These are phyloP conservation scores for Kwoniella bestiolae DNA, from an alignment of 768 basidiomycete genomes.

Conservation along the genomic window DNA sequence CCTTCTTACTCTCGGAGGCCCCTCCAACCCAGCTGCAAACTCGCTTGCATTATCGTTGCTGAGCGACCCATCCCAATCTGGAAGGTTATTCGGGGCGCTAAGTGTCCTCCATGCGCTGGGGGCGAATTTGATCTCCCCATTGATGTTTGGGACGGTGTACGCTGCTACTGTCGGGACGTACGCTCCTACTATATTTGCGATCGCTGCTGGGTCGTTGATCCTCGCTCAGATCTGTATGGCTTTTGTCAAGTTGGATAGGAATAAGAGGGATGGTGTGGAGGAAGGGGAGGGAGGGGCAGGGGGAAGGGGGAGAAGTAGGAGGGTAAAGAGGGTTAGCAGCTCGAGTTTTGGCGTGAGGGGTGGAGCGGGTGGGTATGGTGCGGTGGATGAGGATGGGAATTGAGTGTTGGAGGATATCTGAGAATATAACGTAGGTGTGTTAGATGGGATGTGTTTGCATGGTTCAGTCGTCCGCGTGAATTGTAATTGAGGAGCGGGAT, in stretches of 20 bases:
- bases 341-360: not conserved
- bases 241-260: conserved; percentile 29
- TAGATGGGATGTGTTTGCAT: not conserved
- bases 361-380: not conserved
- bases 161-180: conserved; percentile 71
- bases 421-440: not conserved
- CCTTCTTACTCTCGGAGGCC: conserved; percentile 66
- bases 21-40: conserved; percentile 70
- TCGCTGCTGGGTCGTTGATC: conserved; percentile 59
- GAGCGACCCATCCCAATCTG: conserved; percentile 65
- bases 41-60: conserved; percentile 69
- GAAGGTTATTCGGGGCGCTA: conserved; percentile 77
- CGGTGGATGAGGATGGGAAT: not conserved
- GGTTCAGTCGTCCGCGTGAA: too few relatives aligned
- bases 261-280: conserved; percentile 16
- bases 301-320: conserved; percentile 43
- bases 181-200: conserved; percentile 72
- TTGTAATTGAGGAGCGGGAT: too few relatives aligned
- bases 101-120: conserved; percentile 73
- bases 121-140: conserved; percentile 70
- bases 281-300: not conserved
- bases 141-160: conserved; percentile 73
- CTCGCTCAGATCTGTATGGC: conserved; percentile 32
- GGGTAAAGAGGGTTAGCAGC: conserved; percentile 44
- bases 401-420: not conserved